These are phyloP conservation scores for Endocalyx cinctus DNA, from an alignment of 2,329 filamentous ascomycete genomes.

Conservation along the genomic window DNA sequence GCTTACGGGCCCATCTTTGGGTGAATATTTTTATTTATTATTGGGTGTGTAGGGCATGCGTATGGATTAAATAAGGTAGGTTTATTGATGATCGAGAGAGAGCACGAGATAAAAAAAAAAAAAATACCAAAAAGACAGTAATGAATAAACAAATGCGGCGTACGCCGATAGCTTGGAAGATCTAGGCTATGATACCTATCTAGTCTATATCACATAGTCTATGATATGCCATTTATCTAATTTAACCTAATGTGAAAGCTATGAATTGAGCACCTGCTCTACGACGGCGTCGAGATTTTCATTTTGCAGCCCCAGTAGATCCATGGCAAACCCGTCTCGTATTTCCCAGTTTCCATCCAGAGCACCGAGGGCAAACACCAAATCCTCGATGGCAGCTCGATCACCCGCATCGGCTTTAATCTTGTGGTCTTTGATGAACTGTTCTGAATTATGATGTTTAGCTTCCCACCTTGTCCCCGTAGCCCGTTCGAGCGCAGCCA, in stretches of 20 bases:
- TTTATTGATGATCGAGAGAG: too few species aligned
- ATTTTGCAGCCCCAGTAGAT: slow-evolving; percentile 39
- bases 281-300: slow-evolving; percentile 42
- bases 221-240: neutral
- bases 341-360: slow-evolving; percentile 45
- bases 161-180: too few species aligned
- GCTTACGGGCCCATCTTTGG: too few species aligned
- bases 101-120: too few species aligned
- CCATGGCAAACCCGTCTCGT: slow-evolving; percentile 42
- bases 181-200: neutral
- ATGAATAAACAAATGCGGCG: too few species aligned
- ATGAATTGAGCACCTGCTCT: slow-evolving; percentile 25
- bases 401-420: slow-evolving; percentile 33
- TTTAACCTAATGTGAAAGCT: neutral
- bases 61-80: too few species aligned
- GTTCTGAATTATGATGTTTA: slow-evolving; percentile 30
- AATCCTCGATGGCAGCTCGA: slow-evolving; percentile 35
- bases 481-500: slow-evolving; percentile 29
- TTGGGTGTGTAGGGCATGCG: too few species aligned
- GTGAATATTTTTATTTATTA: too few species aligned
- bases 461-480: slow-evolving; percentile 26
- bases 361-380: slow-evolving; percentile 45
- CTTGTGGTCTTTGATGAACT: slow-evolving; percentile 35
- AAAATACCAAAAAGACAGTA: too few species aligned
- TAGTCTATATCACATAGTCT: neutral